Evolutionary conservation across 129 eudicot species (phyloP).

Genomic region (Lactuca saligna): DNA sequence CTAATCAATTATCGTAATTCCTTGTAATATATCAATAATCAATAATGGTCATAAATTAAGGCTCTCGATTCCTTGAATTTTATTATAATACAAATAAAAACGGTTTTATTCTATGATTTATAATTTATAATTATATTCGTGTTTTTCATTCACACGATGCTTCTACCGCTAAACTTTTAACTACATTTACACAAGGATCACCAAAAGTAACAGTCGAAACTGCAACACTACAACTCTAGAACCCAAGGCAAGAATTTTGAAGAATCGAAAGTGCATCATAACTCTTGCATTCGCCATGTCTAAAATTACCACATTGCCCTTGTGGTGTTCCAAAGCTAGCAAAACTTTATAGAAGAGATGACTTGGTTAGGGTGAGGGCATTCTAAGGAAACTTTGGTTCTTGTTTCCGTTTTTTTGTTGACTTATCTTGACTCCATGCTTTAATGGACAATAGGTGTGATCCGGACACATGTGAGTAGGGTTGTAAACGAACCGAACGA

Average conservation of each 20-base stretch:
- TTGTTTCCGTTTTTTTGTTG: conserved; percentile 41
- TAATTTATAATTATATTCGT: neutral
- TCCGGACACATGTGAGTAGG: conserved; percentile 32
- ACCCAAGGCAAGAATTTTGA: conserved; percentile 79
- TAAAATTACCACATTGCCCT: conserved; percentile 81
- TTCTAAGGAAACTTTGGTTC: conserved; percentile 51
- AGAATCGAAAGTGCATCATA: conserved; percentile 53
- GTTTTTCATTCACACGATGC: conserved; percentile 58
- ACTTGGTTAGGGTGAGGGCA: conserved; percentile 70
- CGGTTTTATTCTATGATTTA: conserved; percentile 1
- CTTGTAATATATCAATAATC: conserved; percentile 4
- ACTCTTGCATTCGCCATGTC: conserved; percentile 82
- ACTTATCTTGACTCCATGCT: conserved; percentile 53
- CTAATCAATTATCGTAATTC: conserved; percentile 1
- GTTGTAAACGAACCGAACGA: too few species aligned
- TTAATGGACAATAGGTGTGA: conserved; percentile 70
- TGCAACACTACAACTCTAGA: conserved; percentile 62
- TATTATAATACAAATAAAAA: conserved; percentile 19
- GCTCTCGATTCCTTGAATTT: conserved; percentile 11
- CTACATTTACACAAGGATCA: conserved; percentile 69
- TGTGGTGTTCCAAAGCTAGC: conserved; percentile 91
- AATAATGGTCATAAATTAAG: conserved; percentile 14
- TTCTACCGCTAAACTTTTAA: conserved; percentile 81
- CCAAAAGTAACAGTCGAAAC: conserved; percentile 64
- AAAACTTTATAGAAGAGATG: conserved; percentile 71